Evolutionary conservation across 2,329 filamentous ascomycete genomes (phyloP).

Genomic region (Xylaria sp.): DNA sequence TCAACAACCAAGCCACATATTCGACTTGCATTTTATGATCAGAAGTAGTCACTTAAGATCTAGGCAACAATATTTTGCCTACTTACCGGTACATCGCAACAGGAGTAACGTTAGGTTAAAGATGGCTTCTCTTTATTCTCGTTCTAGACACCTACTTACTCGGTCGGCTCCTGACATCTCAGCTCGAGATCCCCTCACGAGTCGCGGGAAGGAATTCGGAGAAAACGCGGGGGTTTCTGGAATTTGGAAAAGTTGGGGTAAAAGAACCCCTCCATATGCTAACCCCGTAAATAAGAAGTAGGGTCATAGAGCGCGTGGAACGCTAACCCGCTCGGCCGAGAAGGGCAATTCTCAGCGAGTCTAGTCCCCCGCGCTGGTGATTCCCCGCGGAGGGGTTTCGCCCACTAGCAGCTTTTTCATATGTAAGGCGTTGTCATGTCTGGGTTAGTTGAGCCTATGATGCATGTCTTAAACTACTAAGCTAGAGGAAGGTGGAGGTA

Average conservation of each 20-base stretch:
- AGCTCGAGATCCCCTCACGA: conserved; percentile 8
- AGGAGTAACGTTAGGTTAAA: neutral
- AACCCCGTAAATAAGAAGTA: neutral
- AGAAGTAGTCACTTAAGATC: neutral
- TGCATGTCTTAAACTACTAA: neutral
- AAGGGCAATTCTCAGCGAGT: conserved; percentile 43
- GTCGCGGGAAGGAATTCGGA: conserved; percentile 1
- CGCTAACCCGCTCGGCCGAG: conserved; percentile 32
- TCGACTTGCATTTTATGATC: neutral
- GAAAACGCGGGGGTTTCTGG: conserved; percentile 33
- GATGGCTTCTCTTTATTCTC: neutral
- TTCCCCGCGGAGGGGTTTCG: conserved; percentile 22
- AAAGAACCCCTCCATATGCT: conserved; percentile 1
- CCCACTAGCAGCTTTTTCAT: conserved; percentile 7
- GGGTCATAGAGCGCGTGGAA: too few relatives aligned
- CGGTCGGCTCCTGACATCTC: neutral
- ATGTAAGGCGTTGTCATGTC: neutral
- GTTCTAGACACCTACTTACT: neutral
- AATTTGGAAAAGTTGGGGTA: conserved; percentile 18
- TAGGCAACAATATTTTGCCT: too few relatives aligned
- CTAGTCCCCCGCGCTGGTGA: conserved; percentile 23
- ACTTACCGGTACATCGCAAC: too few relatives aligned
- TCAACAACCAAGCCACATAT: too few relatives aligned
- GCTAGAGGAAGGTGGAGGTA: neutral
- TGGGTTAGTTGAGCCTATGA: neutral